A percentile compares a stretch with the other conserved stretches of the same genome.
Conservation (phyloP, 2,329 filamentous ascomycete genomes). For the Rosellinia necatrix region DNA sequence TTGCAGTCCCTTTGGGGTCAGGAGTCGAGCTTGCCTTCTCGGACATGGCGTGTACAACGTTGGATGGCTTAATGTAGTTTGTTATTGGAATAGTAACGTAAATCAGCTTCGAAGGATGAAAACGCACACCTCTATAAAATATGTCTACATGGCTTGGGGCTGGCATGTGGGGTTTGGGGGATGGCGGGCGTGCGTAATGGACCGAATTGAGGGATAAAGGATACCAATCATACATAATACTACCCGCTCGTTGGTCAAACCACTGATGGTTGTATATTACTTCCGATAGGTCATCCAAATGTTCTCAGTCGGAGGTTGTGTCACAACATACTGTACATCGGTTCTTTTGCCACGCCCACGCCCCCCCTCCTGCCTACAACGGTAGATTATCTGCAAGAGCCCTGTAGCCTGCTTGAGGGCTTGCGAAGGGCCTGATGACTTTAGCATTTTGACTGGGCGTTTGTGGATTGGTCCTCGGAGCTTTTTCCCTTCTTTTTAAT, state of each 20-base stretch:
- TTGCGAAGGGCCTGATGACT: no score
- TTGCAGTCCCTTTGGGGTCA: background rate
- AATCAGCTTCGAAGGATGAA: background rate
- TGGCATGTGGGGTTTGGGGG: background rate
- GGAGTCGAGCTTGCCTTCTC: background rate
- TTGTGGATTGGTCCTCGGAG: no score
- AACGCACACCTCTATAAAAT: slow-evolving; percentile 2
- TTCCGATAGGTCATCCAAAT: background rate
- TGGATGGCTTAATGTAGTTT: background rate
- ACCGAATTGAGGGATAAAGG: background rate
- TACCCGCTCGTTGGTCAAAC: background rate
- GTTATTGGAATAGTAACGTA: background rate
- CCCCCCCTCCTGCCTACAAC: background rate
- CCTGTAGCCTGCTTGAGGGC: background rate
- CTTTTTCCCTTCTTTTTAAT: no score
- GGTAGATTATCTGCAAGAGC: background rate
- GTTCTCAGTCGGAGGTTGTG: background rate
- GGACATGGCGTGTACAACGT: slow-evolving; percentile 1
- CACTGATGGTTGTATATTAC: background rate
- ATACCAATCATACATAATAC: background rate
- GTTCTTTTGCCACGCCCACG: no score
- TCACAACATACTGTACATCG: no score
- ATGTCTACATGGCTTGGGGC: no score
- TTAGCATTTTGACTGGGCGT: no score
- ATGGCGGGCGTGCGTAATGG: no score